phyloP scores from a whole-genome alignment of 179 eudicot genomes.

The Pouteria campechiana region DNA sequence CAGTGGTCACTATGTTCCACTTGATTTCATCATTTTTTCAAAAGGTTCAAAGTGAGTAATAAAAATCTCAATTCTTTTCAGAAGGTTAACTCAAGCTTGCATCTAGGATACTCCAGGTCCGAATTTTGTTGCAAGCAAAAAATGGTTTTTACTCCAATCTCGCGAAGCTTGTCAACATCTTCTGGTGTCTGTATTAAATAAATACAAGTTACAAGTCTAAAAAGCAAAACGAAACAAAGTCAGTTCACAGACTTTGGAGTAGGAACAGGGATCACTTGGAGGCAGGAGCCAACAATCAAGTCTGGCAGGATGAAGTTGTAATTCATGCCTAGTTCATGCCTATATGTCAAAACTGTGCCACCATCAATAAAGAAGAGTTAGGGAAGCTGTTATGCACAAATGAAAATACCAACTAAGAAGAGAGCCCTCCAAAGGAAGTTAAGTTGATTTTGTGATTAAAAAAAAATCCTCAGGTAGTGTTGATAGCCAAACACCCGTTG shows the following conservation, averaged over 20 bases:
- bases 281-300: constrained; percentile 92
- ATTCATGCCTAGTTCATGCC: constrained; percentile 95
- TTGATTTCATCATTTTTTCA: no score
- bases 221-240: neutral
- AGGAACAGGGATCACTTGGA: constrained; percentile 46
- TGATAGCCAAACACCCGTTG: no score
- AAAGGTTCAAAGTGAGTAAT: no score
- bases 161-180: constrained; percentile 90
- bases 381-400: neutral
- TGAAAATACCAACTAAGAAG: no score
- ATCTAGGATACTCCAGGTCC: constrained; percentile 88
- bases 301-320: constrained; percentile 89
- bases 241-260: neutral
- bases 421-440: no score
- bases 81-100: no score
- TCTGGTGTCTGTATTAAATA: constrained; percentile 51
- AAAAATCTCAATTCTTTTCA: no score
- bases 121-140: constrained; percentile 93
- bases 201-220: constrained; percentile 1
- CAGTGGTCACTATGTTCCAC: no score
- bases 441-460: no score
- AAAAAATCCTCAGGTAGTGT: no score
- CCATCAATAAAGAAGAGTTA: constrained; percentile 1
- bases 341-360: constrained; percentile 67
- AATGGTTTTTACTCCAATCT: constrained; percentile 72